phyloP scores from a whole-genome alignment of 129 eudicot species.

The Heracleum sosnowskyi region DNA sequence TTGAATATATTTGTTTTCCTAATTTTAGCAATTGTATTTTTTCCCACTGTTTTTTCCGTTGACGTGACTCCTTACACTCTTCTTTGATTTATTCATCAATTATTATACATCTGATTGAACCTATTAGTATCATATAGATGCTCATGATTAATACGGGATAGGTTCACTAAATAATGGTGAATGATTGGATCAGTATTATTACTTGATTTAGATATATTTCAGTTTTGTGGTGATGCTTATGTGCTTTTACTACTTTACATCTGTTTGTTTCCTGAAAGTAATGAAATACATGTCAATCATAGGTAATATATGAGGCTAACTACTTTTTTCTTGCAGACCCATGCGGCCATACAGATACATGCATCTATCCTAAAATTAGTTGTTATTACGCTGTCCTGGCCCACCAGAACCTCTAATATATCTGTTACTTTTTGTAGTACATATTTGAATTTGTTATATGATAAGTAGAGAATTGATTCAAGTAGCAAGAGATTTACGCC shows the following conservation, averaged over 20 bases:
- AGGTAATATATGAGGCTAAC: background rate
- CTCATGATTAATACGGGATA: background rate
- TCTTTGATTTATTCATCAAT: background rate
- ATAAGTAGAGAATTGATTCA: background rate
- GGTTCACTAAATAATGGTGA: background rate
- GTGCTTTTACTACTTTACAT: constrained; percentile 1
- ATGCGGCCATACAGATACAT: constrained; percentile 2
- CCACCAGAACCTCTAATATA: background rate
- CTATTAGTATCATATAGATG: background rate
- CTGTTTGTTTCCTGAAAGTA: background rate
- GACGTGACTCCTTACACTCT: background rate
- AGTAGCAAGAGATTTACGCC: background rate
- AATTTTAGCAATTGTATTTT: background rate
- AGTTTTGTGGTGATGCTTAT: constrained; percentile 7
- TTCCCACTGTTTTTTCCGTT: background rate
- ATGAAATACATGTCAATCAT: constrained; percentile 1
- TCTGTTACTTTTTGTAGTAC: background rate
- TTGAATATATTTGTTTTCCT: too few relatives aligned
- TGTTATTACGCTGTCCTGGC: background rate
- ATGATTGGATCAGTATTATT: background rate
- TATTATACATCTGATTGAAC: background rate
- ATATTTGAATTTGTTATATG: background rate
- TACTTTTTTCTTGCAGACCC: background rate
- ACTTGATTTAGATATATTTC: background rate
- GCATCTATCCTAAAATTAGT: constrained; percentile 5